Evolutionary conservation across 2,329 filamentous ascomycete species (phyloP), one percentile per base, ranked within the genome.

Genomic region (Cordyceps cateniannulata): DNA sequence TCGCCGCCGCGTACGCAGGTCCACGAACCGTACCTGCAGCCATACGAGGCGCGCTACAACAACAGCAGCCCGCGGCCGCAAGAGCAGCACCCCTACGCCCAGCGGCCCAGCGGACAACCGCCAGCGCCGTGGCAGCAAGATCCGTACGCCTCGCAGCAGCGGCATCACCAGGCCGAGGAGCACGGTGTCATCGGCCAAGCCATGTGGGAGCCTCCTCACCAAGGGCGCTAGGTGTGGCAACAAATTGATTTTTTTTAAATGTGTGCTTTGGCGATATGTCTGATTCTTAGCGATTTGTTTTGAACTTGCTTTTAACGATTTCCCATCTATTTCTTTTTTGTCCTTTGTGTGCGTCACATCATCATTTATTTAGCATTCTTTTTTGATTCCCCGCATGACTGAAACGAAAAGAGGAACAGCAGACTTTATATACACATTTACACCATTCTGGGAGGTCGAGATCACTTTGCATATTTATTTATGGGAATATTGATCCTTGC

Each of bases 161-260:
- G 57, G 8, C 27, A 56, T 12, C 54, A 45, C n/a, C 54, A 51
- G 40, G 48, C 49, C 16, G 48, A 62, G 25, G 48, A 62, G n/a
- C 54, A 55, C 12, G 60, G 60, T n/a, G 49, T 62, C 44, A 62
- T 62, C 50, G 60, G 60, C 29, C 60, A 62, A 20, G 60, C 60
- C n/a, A 38, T 62, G 2, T 58, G 60, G 53, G 53, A 57, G 27
- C 60, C 60, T 38, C 59, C 59, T n/a, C 47, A 40, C 5, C 50
- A 53, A n/a, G 22, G 25, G 5, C 53, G 47, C 5, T 50, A 49
- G 12, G 6, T 20, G 42, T 20, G 10, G 16, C 18, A 48, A 18
- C 18, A 6, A 25, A 7, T 12, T 8, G 1, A 16, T n/a, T 9
- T 38, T 4, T 49, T 52, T 51, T 22, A 12, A n/a, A 22, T 47